Conservation (phyloP, 495 filamentous ascomycete species). For the Aspergillus steynii region DNA sequence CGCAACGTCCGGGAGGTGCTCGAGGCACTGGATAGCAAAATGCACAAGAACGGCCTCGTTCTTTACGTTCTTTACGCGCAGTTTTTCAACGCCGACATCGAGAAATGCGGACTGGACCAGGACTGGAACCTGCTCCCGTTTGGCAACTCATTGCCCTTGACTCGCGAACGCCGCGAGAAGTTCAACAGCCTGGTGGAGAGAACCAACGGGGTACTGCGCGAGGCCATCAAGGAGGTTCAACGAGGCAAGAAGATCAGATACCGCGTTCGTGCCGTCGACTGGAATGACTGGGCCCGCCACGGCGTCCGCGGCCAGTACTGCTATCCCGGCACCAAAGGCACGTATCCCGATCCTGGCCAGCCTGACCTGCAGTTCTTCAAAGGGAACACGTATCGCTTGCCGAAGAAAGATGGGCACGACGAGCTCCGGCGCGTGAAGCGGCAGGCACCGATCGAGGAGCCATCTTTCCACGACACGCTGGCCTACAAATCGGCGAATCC, state of each 20-base stretch:
- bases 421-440: no score
- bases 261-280: constrained; percentile 22
- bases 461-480: neutral
- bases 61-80: constrained; percentile 26
- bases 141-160: constrained; percentile 12
- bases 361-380: constrained; percentile 26
- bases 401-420: no score
- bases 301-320: constrained; percentile 28
- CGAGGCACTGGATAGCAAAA: constrained; percentile 16
- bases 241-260: constrained; percentile 3
- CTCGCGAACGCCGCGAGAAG: constrained; percentile 17
- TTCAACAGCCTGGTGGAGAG: constrained; percentile 28
- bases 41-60: constrained; percentile 24
- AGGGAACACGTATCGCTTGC: constrained; percentile 9
- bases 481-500: constrained; percentile 4
- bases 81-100: constrained; percentile 25
- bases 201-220: constrained; percentile 22
- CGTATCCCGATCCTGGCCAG: constrained; percentile 25
- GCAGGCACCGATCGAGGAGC: neutral
- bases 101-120: constrained; percentile 22
- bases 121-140: constrained; percentile 17
- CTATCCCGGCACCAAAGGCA: constrained; percentile 11
- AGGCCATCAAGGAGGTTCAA: constrained; percentile 12
- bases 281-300: constrained; percentile 20
- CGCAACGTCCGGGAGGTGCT: constrained; percentile 23